Evolutionary conservation across 352 stramenopile species (phyloP).

Genomic region (Stramenopiles sp.): DNA sequence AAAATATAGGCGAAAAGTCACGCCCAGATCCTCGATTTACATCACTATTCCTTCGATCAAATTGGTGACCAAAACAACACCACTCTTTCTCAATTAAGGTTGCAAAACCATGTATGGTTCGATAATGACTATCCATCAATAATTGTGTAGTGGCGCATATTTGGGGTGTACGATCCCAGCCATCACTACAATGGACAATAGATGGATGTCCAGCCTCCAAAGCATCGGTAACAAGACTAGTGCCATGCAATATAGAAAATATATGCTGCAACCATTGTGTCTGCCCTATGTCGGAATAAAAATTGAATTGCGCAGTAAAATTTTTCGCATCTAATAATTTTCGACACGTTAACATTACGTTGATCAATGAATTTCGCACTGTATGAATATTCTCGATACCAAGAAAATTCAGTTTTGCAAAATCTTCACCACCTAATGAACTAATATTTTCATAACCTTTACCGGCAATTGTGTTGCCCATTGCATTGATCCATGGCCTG

Average conservation of each 20-base stretch:
- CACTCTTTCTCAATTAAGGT: conserved; percentile 56
- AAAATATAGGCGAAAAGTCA: conserved; percentile 95
- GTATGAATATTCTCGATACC: conserved; percentile 63
- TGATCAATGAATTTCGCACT: conserved; percentile 41
- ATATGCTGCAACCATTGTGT: conserved; percentile 47
- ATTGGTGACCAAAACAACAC: not conserved
- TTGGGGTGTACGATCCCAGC: conserved; percentile 96
- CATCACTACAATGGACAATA: conserved; percentile 93
- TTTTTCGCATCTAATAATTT: conserved; percentile 59
- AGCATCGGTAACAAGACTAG: conserved; percentile 68
- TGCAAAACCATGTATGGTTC: conserved; percentile 84
- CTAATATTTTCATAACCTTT: not conserved
- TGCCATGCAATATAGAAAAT: conserved; percentile 65
- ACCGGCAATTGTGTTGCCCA: not conserved
- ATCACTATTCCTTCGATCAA: conserved; percentile 41
- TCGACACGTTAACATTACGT: conserved; percentile 42
- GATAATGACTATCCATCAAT: conserved; percentile 89
- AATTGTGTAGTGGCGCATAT: conserved; percentile 81
- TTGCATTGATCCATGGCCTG: not conserved
- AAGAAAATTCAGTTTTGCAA: conserved; percentile 47
- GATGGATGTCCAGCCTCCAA: conserved; percentile 75
- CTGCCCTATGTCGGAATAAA: not conserved
- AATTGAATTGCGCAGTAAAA: conserved; percentile 49
- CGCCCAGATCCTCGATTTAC: no score
- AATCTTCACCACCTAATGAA: not conserved